Evolutionary conservation across 192 early-diverging fungal species (phyloP).

Genomic region (Geranomyces variabilis): DNA sequence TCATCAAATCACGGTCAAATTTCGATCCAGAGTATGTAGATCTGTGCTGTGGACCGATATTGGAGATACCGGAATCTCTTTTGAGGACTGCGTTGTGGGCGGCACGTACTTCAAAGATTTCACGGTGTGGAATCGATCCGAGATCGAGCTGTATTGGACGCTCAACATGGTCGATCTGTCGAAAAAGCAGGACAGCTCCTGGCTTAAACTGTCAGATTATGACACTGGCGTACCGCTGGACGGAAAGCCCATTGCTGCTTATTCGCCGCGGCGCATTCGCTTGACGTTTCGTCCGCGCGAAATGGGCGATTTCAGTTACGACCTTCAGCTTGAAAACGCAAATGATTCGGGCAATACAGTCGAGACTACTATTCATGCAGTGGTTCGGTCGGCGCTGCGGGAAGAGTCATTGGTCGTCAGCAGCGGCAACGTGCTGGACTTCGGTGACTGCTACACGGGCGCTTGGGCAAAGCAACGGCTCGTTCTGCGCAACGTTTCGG

Average conservation of each 20-base stretch:
- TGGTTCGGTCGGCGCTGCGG: conserved; percentile 70
- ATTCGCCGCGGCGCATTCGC: conserved; percentile 71
- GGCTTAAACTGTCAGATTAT: conserved; percentile 76
- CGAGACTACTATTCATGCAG: conserved; percentile 78
- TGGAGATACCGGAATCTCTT: conserved; percentile 86
- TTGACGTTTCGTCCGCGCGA: conserved; percentile 85
- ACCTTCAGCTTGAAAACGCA: conserved; percentile 86
- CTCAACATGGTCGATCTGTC: conserved; percentile 73
- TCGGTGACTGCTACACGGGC: conserved; percentile 94
- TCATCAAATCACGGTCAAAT: conserved; percentile 65
- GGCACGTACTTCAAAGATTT: conserved; percentile 90
- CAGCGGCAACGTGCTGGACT: conserved; percentile 79
- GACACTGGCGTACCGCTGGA: conserved; percentile 63
- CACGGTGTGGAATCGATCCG: conserved; percentile 81
- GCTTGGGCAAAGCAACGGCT: conserved; percentile 80
- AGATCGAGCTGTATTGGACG: conserved; percentile 88
- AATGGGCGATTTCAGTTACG: conserved; percentile 88
- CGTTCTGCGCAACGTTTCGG: conserved; percentile 79
- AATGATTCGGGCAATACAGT: conserved; percentile 85
- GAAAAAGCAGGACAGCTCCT: conserved; percentile 57
- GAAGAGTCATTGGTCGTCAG: conserved; percentile 75
- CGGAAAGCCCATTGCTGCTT: conserved; percentile 68
- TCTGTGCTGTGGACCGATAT: conserved; percentile 92
- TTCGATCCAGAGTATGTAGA: conserved; percentile 84
- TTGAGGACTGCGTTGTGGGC: conserved; percentile 93